Percentiles rank a stretch among this genome's conserved stretches.
phyloP scores from a whole-genome alignment of 345 rosid species.

The Triadica sebifera region DNA sequence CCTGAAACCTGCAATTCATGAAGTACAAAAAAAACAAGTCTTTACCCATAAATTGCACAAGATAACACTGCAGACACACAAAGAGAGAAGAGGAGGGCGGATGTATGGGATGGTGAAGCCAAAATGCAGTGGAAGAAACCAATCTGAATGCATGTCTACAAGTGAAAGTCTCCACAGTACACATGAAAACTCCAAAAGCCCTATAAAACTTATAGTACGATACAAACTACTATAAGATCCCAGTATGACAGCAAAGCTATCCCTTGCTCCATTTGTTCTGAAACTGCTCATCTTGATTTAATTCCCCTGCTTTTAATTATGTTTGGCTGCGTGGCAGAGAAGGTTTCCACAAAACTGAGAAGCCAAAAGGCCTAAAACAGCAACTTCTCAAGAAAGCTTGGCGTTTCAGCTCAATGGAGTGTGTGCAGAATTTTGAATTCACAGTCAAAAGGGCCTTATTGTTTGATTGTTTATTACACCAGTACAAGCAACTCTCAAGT shows the following conservation, averaged over 20 bases:
- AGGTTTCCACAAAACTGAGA: background rate
- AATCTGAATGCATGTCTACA: background rate
- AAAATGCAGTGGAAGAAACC: background rate
- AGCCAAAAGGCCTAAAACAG: background rate
- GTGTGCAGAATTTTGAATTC: background rate
- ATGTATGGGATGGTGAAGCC: no score
- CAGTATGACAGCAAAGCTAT: background rate
- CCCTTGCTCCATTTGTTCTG: background rate
- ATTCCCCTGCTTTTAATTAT: background rate
- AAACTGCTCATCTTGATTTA: background rate
- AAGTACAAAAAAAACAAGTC: background rate
- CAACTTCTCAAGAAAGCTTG: background rate
- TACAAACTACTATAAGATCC: background rate
- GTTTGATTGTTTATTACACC: background rate
- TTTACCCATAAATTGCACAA: background rate
- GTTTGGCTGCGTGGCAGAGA: background rate
- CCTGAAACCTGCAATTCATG: slow-evolving; percentile 48
- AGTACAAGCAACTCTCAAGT: background rate
- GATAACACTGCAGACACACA: background rate
- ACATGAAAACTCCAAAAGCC: background rate
- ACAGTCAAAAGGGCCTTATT: background rate
- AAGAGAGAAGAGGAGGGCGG: no score
- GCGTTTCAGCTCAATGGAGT: background rate
- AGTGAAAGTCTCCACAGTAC: no score
- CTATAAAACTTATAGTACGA: no score